Evolutionary conservation across 1,284 basidiomycete species (phyloP).

Genomic region (Athelia psychrophila): DNA sequence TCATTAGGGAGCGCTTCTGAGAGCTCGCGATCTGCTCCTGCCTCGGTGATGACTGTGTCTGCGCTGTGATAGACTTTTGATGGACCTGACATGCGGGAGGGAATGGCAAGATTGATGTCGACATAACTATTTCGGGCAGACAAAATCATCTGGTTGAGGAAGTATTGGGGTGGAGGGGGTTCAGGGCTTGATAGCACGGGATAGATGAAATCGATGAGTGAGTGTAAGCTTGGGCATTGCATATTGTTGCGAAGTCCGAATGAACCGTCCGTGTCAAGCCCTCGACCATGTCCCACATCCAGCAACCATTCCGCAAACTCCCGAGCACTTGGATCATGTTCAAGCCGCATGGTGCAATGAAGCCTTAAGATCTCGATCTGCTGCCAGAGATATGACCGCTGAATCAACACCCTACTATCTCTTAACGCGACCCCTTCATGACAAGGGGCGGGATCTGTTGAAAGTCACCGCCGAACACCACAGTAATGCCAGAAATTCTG

Average conservation of each 20-base stretch:
- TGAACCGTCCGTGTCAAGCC: constrained; percentile 14
- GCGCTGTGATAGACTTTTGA: constrained; percentile 19
- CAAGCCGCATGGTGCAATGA: constrained; percentile 35
- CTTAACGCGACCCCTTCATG: constrained; percentile 23
- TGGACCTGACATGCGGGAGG: constrained; percentile 27
- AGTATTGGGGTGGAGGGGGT: constrained; percentile 30
- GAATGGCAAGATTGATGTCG: constrained; percentile 27
- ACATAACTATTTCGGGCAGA: constrained; percentile 35
- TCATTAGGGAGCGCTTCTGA: too few species aligned
- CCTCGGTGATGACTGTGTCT: too few species aligned
- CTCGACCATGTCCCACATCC: constrained; percentile 35
- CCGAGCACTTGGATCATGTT: constrained; percentile 16
- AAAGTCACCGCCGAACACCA: constrained; percentile 40
- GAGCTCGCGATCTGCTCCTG: too few species aligned
- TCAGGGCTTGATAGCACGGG: constrained; percentile 15
- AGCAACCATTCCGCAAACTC: constrained; percentile 40
- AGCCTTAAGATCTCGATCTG: constrained; percentile 25
- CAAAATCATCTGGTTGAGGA: constrained; percentile 33
- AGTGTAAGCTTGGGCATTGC: constrained; percentile 11
- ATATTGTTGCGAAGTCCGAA: constrained; percentile 27
- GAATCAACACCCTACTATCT: constrained; percentile 34
- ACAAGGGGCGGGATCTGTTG: constrained; percentile 30
- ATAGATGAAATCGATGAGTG: constrained; percentile 30
- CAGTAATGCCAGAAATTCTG: constrained; percentile 31
- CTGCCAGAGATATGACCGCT: constrained; percentile 33